Conservation (phyloP, 1,284 basidiomycete genomes). For the Neonothopanus nambi region DNA sequence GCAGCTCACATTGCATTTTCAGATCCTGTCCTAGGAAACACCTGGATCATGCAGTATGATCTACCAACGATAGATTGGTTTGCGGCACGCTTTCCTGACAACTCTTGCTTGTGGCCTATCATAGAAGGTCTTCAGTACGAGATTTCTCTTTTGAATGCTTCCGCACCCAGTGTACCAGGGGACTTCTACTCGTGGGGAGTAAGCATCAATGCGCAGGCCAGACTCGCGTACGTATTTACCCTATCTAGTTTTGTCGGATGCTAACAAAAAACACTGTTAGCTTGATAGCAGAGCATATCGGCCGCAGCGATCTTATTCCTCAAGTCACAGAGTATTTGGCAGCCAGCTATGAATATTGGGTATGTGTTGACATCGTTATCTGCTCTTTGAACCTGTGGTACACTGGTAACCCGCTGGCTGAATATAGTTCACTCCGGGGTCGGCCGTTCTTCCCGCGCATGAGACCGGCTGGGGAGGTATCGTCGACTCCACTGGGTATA, state of each 20-base stretch:
- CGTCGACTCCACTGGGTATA: slow-evolving; percentile 31
- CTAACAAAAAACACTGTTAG: slow-evolving; percentile 15
- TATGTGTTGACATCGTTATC: slow-evolving; percentile 6
- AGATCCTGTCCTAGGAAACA: slow-evolving; percentile 30
- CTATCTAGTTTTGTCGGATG: background rate
- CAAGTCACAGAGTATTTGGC: slow-evolving; percentile 27
- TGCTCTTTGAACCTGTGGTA: no score
- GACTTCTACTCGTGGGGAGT: slow-evolving; percentile 37
- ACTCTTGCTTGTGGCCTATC: slow-evolving; percentile 28
- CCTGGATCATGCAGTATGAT: slow-evolving; percentile 31
- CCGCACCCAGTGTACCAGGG: slow-evolving; percentile 26
- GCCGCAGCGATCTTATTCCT: slow-evolving; percentile 30
- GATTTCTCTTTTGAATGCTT: slow-evolving; percentile 24
- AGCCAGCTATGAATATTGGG: slow-evolving; percentile 23
- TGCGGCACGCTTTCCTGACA: slow-evolving; percentile 30
- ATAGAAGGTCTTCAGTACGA: slow-evolving; percentile 35
- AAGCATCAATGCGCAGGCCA: slow-evolving; percentile 26
- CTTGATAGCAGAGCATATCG: slow-evolving; percentile 34
- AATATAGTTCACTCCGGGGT: slow-evolving; percentile 28
- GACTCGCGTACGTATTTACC: slow-evolving; percentile 28
- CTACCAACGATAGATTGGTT: slow-evolving; percentile 34
- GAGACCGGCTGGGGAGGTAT: slow-evolving; percentile 38
- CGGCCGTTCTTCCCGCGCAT: slow-evolving; percentile 29
- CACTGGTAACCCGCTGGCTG: no score
- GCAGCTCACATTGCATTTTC: no score